phyloP scores from a whole-genome alignment of 2,329 filamentous ascomycete genomes.

The Ophiostoma piceae region DNA sequence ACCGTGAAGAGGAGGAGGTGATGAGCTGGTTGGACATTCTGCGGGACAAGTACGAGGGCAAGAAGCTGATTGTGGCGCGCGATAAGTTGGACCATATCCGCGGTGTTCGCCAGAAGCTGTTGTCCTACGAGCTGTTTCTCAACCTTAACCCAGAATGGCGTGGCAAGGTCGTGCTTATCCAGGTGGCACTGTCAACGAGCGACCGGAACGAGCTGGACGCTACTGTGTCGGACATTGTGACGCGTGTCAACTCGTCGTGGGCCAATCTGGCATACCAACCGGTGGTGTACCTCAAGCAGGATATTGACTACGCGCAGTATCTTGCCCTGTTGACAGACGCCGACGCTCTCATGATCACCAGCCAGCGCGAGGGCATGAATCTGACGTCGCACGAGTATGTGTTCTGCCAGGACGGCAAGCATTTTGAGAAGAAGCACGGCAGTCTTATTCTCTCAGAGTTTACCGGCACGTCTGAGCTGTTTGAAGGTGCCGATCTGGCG shows the following conservation, averaged over 20 bases:
- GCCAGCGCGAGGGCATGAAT: slow-evolving; percentile 95
- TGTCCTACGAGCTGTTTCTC: slow-evolving; percentile 88
- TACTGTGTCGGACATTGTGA: slow-evolving; percentile 88
- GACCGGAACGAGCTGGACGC: slow-evolving; percentile 84
- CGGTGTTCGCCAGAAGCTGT: slow-evolving; percentile 86
- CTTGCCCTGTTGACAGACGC: slow-evolving; percentile 86
- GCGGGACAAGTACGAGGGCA: slow-evolving; percentile 77
- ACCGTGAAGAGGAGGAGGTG: slow-evolving; percentile 68
- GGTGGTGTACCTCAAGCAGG: slow-evolving; percentile 88
- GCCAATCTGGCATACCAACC: slow-evolving; percentile 89
- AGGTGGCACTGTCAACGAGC: slow-evolving; percentile 85
- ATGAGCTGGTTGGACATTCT: slow-evolving; percentile 73
- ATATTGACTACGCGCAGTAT: slow-evolving; percentile 88
- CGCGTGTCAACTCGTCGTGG: slow-evolving; percentile 85
- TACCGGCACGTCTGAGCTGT: slow-evolving; percentile 83
- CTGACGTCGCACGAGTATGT: slow-evolving; percentile 91
- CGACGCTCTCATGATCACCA: slow-evolving; percentile 89
- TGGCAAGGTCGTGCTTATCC: slow-evolving; percentile 82
- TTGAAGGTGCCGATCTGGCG: slow-evolving; percentile 71
- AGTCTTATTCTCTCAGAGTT: slow-evolving; percentile 93
- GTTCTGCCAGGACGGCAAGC: slow-evolving; percentile 81
- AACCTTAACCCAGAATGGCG: slow-evolving; percentile 90
- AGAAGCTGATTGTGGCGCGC: slow-evolving; percentile 84
- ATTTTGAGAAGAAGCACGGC: slow-evolving; percentile 70
- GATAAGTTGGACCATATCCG: slow-evolving; percentile 93